These are phyloP conservation scores for Phytophthora vignae DNA, from an alignment of 352 stramenopile genomes.

Conservation along the genomic window DNA sequence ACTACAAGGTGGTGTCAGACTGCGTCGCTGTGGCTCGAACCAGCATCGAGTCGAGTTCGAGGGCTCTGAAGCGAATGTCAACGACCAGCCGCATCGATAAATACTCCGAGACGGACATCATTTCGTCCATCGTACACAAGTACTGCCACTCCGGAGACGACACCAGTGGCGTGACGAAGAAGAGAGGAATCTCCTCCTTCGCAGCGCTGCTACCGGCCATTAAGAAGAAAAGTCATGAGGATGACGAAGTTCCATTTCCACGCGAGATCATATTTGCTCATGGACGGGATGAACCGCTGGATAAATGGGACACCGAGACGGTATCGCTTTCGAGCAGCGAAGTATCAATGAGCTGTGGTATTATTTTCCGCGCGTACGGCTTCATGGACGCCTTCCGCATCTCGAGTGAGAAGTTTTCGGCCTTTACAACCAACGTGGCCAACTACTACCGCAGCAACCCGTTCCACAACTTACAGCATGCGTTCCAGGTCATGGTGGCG, in stretches of 20 bases:
- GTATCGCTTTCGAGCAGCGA: constrained; percentile 44
- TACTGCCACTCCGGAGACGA: constrained; percentile 44
- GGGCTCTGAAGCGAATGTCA: constrained; percentile 29
- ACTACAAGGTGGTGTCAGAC: constrained; percentile 77
- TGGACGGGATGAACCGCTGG: constrained; percentile 50
- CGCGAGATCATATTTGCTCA: constrained; percentile 61
- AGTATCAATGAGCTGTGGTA: constrained; percentile 50
- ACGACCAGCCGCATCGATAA: constrained; percentile 34
- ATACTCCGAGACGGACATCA: constrained; percentile 63
- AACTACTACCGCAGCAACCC: constrained; percentile 80
- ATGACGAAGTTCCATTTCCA: constrained; percentile 64
- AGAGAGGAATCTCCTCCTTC: constrained; percentile 26
- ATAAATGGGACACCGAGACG: constrained; percentile 66
- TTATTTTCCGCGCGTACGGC: constrained; percentile 59
- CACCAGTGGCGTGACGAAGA: constrained; percentile 14
- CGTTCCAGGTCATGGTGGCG: constrained; percentile 68
- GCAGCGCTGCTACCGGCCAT: constrained; percentile 34
- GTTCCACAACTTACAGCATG: constrained; percentile 88
- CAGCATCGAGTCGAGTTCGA: constrained; percentile 1
- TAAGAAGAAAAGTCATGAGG: constrained; percentile 59
- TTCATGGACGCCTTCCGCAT: constrained; percentile 70
- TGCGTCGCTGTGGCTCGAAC: constrained; percentile 39
- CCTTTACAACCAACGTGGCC: constrained; percentile 61
- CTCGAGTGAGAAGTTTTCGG: constrained; percentile 57
- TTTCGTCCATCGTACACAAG: constrained; percentile 70